Evolutionary conservation across 1,139 yeast genomes (phyloP), one percentile per base, ranked within the genome.

Genomic region (Hemisphaericaspora subhashii): DNA sequence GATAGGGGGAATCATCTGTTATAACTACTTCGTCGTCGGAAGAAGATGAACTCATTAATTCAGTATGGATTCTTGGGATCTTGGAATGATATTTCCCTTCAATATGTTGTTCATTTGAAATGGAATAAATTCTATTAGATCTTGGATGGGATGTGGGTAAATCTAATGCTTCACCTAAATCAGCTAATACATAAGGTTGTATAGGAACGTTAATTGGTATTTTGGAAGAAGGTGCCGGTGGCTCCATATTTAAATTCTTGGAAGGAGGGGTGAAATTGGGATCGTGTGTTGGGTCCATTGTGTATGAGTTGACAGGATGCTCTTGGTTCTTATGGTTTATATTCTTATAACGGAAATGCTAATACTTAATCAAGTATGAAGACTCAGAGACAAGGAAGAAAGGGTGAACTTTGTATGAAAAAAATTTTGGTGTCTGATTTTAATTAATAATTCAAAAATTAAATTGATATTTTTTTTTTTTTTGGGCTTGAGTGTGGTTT

Each of bases 191-290:
- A 42, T 75, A 76, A 4, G 87, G 89, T 44, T 70, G 73, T 42
- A 87, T 86, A 2, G 95, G 96, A 37, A 78, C 79, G 40, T 82
- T 78, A 44, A 76, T 72, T 1, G 96, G 96, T 51, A 88, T 88
- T 45, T 77, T 71, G 3, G 83, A 81, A 11, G 81, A 72, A 3
- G 87, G 85, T 3, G 87, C 86, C 4, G 89, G 79, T 6, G 92
- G 90, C 52, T 76, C 79, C 28, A 79, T 66, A 46, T 71, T 63
- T 34, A 76, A 79, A 42, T 79, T 75, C 34, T 77, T 70, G 10
- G 86, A 78, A 3, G 89, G 87, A 7, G 90, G 89, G 36, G 78
- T 75, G 58, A 84, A 85, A 57, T 83, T 78, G 22, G 92, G 90
- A 51, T 84, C 92, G 63, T 80, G 77, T 5, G 86, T 83, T 22